phyloP scores from a whole-genome alignment of 2,329 filamentous ascomycete species.

The Parastagonospora avenae region DNA sequence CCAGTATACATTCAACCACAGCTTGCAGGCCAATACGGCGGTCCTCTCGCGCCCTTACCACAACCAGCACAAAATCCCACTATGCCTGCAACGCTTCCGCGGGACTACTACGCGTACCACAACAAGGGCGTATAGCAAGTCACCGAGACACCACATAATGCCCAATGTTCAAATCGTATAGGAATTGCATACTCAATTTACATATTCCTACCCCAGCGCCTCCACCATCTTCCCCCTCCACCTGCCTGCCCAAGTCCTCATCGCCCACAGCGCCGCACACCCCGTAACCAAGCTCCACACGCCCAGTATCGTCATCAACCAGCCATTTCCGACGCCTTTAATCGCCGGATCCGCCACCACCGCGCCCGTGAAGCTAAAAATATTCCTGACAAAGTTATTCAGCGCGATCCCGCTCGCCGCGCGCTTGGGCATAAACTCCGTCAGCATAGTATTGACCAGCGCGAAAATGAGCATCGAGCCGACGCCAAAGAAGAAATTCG shows the following conservation, averaged over 20 bases:
- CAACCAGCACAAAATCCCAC: neutral
- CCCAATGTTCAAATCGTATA: no score
- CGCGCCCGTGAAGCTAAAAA: constrained; percentile 44
- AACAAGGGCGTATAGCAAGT: no score
- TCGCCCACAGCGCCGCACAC: constrained; percentile 60
- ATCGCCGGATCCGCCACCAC: constrained; percentile 45
- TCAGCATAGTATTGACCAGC: constrained; percentile 47
- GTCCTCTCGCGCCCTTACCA: no score
- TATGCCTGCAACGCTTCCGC: neutral
- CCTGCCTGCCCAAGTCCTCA: constrained; percentile 64
- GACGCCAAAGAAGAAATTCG: constrained; percentile 50
- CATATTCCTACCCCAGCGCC: constrained; percentile 17
- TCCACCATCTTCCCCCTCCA: constrained; percentile 70
- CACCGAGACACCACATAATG: no score
- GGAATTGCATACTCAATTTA: neutral
- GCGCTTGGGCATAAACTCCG: constrained; percentile 47
- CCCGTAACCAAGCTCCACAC: constrained; percentile 57
- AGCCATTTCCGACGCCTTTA: constrained; percentile 45
- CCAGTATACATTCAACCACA: no score
- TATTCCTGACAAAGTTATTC: constrained; percentile 48
- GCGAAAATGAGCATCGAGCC: constrained; percentile 48
- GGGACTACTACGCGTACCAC: no score
- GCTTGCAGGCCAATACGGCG: no score
- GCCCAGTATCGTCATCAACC: constrained; percentile 47
- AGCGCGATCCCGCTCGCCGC: constrained; percentile 45